A percentile compares a stretch with the other conserved stretches of the same genome.
Evolutionary conservation across 257 asterid genomes (phyloP).

Genomic region (Ajuga chamaepitys): DNA sequence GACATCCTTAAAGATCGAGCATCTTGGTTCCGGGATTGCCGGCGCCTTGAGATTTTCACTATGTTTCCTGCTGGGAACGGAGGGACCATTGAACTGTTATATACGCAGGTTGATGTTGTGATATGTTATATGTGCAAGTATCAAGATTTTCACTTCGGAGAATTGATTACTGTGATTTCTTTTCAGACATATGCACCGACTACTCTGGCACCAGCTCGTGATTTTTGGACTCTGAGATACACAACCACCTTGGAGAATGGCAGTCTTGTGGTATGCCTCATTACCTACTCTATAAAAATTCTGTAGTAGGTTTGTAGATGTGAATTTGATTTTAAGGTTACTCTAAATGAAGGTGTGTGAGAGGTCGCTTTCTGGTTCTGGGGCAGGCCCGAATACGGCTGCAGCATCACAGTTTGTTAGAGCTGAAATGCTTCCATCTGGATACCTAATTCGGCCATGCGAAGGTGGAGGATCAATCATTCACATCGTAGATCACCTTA

Average conservation of each 20-base stretch:
- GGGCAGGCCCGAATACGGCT: constrained; percentile 66
- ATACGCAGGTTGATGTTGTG: constrained; percentile 51
- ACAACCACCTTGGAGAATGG: constrained; percentile 77
- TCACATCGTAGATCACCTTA: constrained; percentile 82
- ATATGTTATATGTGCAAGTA: background rate
- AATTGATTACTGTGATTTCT: constrained; percentile 3
- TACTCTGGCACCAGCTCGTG: constrained; percentile 83
- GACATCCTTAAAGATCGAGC: constrained; percentile 91
- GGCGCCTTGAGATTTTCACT: constrained; percentile 72
- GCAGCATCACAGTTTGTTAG: constrained; percentile 73
- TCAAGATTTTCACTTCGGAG: background rate
- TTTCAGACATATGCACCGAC: constrained; percentile 82
- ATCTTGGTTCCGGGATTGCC: constrained; percentile 87
- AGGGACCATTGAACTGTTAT: constrained; percentile 74
- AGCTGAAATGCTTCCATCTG: constrained; percentile 89
- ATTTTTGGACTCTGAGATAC: constrained; percentile 94
- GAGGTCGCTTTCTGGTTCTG: constrained; percentile 81
- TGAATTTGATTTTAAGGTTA: constrained; percentile 3
- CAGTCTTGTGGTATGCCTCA: constrained; percentile 67
- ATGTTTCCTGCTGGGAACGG: constrained; percentile 80
- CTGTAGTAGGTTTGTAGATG: background rate
- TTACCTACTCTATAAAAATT: background rate
- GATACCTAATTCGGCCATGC: constrained; percentile 76
- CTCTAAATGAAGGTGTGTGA: constrained; percentile 56
- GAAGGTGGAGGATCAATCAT: constrained; percentile 90